A percentile compares a stretch with the other conserved stretches of the same genome.
Conservation (phyloP, 805 yeast species). For the Nakazawaea laoshanensis region DNA sequence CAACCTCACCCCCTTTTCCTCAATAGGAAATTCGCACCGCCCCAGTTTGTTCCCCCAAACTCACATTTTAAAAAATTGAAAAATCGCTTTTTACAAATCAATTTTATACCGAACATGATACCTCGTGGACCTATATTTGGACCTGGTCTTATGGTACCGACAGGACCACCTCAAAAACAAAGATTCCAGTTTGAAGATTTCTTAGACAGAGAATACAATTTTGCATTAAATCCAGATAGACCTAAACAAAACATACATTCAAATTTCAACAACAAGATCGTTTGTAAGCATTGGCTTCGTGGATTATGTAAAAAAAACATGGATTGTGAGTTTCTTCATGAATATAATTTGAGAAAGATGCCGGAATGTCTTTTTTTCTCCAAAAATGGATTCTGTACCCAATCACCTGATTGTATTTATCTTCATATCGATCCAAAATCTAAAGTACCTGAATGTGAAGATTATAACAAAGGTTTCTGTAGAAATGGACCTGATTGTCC, state of each 20-base stretch:
- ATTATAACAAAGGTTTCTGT: constrained; percentile 85
- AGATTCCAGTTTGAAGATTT: constrained; percentile 69
- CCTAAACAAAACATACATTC: constrained; percentile 80
- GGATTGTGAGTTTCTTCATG: constrained; percentile 93
- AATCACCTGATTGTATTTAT: constrained; percentile 89
- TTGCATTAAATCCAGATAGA: constrained; percentile 81
- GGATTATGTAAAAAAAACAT: constrained; percentile 96
- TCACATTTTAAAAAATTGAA: too few species aligned
- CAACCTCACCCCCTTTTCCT: not conserved
- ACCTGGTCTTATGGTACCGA: constrained; percentile 7
- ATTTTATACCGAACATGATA: too few species aligned
- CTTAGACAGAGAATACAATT: constrained; percentile 67
- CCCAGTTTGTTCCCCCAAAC: not conserved
- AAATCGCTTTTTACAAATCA: too few species aligned
- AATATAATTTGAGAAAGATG: constrained; percentile 88
- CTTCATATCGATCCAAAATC: constrained; percentile 85
- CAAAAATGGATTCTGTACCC: constrained; percentile 81
- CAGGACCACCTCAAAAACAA: constrained; percentile 6
- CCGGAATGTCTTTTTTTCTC: constrained; percentile 91
- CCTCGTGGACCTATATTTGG: constrained; percentile 8
- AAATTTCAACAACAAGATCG: constrained; percentile 66
- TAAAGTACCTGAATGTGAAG: constrained; percentile 80
- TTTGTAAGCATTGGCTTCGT: constrained; percentile 96
- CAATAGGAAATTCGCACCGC: not conserved
- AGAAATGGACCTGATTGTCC: constrained; percentile 84